Conservation (phyloP, 768 basidiomycete species). For the Neoboletus subvelutipes region DNA sequence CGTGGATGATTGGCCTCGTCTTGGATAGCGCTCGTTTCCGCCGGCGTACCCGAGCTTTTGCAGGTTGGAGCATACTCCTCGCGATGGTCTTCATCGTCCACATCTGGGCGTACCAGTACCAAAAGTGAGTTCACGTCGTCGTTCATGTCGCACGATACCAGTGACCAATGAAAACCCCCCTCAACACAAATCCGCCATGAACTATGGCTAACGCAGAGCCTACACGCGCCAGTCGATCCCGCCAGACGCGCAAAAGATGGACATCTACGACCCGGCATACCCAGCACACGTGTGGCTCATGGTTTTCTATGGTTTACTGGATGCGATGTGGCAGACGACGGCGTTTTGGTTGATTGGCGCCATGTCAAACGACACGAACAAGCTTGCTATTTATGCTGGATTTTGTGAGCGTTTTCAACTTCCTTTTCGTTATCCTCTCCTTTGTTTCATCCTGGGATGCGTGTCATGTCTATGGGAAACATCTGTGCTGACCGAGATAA, state of each 20-base stretch:
- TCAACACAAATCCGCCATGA: not conserved
- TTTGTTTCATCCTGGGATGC: not conserved
- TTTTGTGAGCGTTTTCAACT: slow-evolving; percentile 70
- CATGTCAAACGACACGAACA: slow-evolving; percentile 77
- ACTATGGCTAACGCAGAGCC: slow-evolving; percentile 28
- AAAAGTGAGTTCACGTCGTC: slow-evolving; percentile 45
- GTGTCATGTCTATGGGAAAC: not conserved
- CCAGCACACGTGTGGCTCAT: slow-evolving; percentile 53
- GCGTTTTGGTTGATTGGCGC: slow-evolving; percentile 81
- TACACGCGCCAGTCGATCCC: slow-evolving; percentile 59
- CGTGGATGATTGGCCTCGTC: slow-evolving; percentile 62
- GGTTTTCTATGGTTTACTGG: slow-evolving; percentile 67
- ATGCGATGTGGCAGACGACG: slow-evolving; percentile 81
- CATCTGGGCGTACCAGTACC: slow-evolving; percentile 74
- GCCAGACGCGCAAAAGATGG: slow-evolving; percentile 45
- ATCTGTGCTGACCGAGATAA: not conserved
- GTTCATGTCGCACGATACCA: not conserved
- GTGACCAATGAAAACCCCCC: not conserved
- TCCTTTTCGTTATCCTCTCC: not conserved
- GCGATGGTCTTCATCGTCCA: slow-evolving; percentile 65
- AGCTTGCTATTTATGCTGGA: slow-evolving; percentile 74
- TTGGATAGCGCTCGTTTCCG: slow-evolving; percentile 55
- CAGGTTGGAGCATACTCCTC: slow-evolving; percentile 62
- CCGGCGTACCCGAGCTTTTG: slow-evolving; percentile 67
- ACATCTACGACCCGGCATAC: slow-evolving; percentile 40